Conservation (phyloP, 2,329 filamentous ascomycete species). For the Colletotrichum navitas region DNA sequence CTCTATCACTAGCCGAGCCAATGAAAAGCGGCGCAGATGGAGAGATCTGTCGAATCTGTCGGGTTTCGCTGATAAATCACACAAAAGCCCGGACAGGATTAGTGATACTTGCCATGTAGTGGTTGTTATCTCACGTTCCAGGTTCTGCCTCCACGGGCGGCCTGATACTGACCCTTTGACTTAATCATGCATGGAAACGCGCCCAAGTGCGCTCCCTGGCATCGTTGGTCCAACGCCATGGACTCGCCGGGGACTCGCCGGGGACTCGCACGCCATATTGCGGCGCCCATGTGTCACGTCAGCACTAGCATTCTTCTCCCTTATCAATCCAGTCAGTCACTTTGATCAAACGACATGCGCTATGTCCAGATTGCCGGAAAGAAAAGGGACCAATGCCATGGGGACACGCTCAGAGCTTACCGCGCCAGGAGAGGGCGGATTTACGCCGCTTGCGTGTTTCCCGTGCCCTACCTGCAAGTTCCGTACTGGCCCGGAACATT, state of each 20-base stretch:
- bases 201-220: background rate
- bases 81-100: constrained; percentile 21
- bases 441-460: constrained; percentile 3
- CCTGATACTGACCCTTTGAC: constrained; percentile 11
- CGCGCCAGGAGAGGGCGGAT: background rate
- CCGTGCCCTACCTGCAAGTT: background rate
- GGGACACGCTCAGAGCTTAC: constrained; percentile 30
- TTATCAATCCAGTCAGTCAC: background rate
- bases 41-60: constrained; percentile 2
- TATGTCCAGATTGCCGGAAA: background rate
- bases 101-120: constrained; percentile 13
- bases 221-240: constrained; percentile 16
- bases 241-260: background rate
- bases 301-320: constrained; percentile 16
- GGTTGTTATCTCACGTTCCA: background rate
- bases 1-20: background rate
- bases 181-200: background rate
- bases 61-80: constrained; percentile 38
- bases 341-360: background rate
- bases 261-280: constrained; percentile 19
- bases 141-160: background rate
- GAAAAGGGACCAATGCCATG: constrained; percentile 11
- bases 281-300: constrained; percentile 23
- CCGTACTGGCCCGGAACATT: constrained; percentile 20
- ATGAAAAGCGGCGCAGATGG: background rate